Percentiles rank a stretch among this genome's conserved stretches.
These are phyloP conservation scores for Sporothrix pseudoabietina DNA, from an alignment of 2,329 filamentous ascomycete species.

Conservation along the genomic window DNA sequence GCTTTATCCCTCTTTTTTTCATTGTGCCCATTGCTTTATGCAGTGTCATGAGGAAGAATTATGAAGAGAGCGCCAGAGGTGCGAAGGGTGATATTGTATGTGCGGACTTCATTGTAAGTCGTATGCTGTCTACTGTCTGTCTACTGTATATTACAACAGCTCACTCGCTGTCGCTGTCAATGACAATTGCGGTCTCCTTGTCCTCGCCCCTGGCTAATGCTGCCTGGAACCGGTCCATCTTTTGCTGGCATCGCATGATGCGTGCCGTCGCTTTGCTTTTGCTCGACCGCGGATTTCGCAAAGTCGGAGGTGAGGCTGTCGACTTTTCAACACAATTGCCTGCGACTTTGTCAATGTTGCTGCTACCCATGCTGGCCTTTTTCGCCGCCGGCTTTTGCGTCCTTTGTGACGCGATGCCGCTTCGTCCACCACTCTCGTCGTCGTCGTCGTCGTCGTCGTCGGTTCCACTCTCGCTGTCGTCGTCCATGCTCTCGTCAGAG, in stretches of 20 bases:
- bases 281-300: background rate
- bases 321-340: background rate
- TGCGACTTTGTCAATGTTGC: background rate
- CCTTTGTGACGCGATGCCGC: background rate
- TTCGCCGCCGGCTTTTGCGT: too few species aligned
- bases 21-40: slow-evolving; percentile 32
- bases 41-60: slow-evolving; percentile 32
- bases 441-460: background rate
- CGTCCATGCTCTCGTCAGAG: background rate
- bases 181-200: slow-evolving; percentile 8
- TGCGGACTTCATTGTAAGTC: background rate
- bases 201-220: too few species aligned
- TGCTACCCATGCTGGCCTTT: background rate
- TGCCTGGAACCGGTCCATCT: background rate
- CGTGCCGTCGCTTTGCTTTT: slow-evolving; percentile 4
- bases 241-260: background rate
- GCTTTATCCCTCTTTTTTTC: slow-evolving; percentile 34
- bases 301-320: background rate
- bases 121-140: background rate
- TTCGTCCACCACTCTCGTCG: background rate
- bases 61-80: background rate
- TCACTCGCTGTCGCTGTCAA: slow-evolving; percentile 29
- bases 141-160: background rate
- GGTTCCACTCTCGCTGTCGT: background rate
- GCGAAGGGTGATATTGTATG: too few species aligned